Evolutionary conservation across 2,329 filamentous ascomycete genomes (phyloP).

Genomic region (Ilyonectria sp.): DNA sequence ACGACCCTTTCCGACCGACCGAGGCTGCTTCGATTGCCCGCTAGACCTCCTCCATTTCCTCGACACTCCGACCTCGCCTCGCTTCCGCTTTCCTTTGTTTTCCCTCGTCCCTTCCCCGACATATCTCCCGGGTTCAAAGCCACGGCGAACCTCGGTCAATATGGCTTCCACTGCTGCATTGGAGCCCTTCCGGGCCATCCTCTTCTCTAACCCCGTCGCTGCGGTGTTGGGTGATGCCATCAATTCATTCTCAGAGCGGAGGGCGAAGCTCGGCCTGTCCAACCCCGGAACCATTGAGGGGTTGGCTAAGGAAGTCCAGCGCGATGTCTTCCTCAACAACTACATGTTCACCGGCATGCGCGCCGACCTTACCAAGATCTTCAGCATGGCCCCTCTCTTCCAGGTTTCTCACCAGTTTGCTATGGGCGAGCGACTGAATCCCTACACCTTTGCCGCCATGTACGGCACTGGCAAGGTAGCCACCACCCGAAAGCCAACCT

Average conservation of each 20-base stretch:
- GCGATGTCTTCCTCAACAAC: constrained; percentile 96
- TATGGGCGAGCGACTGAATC: constrained; percentile 92
- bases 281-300: constrained; percentile 96
- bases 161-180: constrained; percentile 67
- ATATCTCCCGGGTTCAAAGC: constrained; percentile 43
- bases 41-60: constrained; percentile 30
- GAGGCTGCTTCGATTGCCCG: constrained; percentile 43
- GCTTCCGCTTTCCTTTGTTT: constrained; percentile 38
- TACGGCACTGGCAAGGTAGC: constrained; percentile 92
- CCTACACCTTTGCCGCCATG: constrained; percentile 94
- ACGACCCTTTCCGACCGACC: constrained; percentile 41
- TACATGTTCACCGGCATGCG: constrained; percentile 97
- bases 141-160: constrained; percentile 52
- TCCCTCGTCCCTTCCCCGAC: constrained; percentile 44
- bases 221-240: constrained; percentile 82
- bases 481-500: constrained; percentile 18
- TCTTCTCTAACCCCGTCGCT: constrained; percentile 82
- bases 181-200: constrained; percentile 71
- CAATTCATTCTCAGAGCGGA: constrained; percentile 85
- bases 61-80: constrained; percentile 23
- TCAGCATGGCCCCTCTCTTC: constrained; percentile 94
- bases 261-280: constrained; percentile 87
- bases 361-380: constrained; percentile 96
- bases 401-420: constrained; percentile 98
- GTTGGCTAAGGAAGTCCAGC: constrained; percentile 91